Conservation (phyloP, 169 alveolate species). For the Blepharisma undulans region DNA sequence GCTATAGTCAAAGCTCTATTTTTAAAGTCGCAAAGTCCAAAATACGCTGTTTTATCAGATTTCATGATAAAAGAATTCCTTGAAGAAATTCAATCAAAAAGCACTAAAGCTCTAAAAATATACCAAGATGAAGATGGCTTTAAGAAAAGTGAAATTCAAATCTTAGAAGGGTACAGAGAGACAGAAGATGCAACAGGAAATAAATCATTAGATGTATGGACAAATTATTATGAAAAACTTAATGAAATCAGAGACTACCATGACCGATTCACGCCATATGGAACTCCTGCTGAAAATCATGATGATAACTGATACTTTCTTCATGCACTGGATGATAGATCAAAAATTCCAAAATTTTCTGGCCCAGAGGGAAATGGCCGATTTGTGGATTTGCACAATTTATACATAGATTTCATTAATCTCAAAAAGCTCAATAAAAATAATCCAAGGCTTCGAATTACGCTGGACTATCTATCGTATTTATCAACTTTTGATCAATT, state of each 20-base stretch:
- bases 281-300: slow-evolving; percentile 46
- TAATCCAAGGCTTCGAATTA: slow-evolving; percentile 40
- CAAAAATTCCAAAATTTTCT: slow-evolving; percentile 70
- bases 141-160: background rate
- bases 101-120: slow-evolving; percentile 66
- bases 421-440: slow-evolving; percentile 48
- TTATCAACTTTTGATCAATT: slow-evolving; percentile 77
- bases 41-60: slow-evolving; percentile 78
- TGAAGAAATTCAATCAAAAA: slow-evolving; percentile 68
- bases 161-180: slow-evolving; percentile 53
- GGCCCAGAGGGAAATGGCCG: slow-evolving; percentile 84
- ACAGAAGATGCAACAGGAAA: slow-evolving; percentile 66
- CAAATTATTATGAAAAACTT: slow-evolving; percentile 79
- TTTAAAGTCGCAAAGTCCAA: slow-evolving; percentile 78
- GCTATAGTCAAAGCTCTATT: slow-evolving; percentile 71
- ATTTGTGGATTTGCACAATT: slow-evolving; percentile 77
- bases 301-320: slow-evolving; percentile 68
- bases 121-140: slow-evolving; percentile 79
- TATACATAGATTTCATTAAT: slow-evolving; percentile 69
- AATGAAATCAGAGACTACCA: slow-evolving; percentile 73
- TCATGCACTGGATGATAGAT: slow-evolving; percentile 64
- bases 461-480: slow-evolving; percentile 80
- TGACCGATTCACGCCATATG: slow-evolving; percentile 54
- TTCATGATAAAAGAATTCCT: slow-evolving; percentile 66
- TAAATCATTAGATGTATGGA: slow-evolving; percentile 79